Conservation (phyloP, 345 rosid species). For the Psidium friedrichsthalianum region DNA sequence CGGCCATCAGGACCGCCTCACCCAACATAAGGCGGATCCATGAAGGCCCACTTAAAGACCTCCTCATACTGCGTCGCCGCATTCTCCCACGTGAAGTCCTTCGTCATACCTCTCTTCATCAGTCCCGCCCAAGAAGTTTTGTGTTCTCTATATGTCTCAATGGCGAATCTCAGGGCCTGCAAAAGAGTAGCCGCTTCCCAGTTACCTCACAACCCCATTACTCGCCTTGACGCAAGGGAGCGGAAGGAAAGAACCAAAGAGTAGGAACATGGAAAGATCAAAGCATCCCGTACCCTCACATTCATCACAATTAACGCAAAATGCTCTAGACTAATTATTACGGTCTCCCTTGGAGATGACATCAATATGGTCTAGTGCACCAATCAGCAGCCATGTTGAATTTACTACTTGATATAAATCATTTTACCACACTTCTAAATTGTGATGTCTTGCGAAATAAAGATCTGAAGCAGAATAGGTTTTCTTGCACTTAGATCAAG, state of each 20-base stretch:
- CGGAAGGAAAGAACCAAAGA: background rate
- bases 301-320: background rate
- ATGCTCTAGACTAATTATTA: background rate
- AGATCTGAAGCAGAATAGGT: background rate
- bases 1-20: conserved; percentile 2
- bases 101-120: conserved; percentile 68
- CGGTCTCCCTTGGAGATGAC: background rate
- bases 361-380: background rate
- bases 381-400: background rate
- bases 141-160: conserved; percentile 60
- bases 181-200: background rate
- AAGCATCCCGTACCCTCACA: background rate
- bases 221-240: background rate
- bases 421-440: background rate
- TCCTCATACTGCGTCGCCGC: conserved; percentile 84
- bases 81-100: conserved; percentile 71
- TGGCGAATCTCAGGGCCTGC: conserved; percentile 61
- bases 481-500: background rate
- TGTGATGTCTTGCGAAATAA: background rate
- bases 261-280: background rate
- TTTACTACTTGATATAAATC: background rate
- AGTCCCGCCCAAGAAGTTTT: conserved; percentile 66
- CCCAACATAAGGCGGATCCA: conserved; percentile 59
- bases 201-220: background rate
- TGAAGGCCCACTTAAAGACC: conserved; percentile 72